Base-by-base conservation (phyloP, 768 basidiomycete species). In the Mycena olivaceomarginata region DNA sequence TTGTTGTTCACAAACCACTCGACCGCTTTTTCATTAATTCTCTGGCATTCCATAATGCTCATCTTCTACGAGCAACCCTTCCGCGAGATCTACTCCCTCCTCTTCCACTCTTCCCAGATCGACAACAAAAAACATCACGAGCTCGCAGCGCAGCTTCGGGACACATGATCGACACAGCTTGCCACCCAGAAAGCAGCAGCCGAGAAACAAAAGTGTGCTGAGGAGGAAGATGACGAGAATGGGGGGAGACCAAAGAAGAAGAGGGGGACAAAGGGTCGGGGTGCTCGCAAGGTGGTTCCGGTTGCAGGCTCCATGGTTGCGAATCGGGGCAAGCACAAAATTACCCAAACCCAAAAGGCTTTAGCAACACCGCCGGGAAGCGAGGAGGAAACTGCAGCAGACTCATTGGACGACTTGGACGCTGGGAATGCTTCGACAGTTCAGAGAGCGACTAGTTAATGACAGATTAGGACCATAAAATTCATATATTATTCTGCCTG, bases 21-120 rank as follows among this genome's bases (percentile, higher is more conserved):
- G 57, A 74, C 15, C 75, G 78, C 10, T 84, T 56, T 53, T 51
- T 84, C 25, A 51, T 84, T 56, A 84, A 83, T 53, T 69, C 78
- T 48, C 81, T 79, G 41, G 79, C 82, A 31, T 70, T 80, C 62
- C 31, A 31, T 31, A 31, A 31, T 31, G 31, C 31, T 31, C 31
- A 31, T 31, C 31, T 31, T 31, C 31, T 73, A 13, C 72, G 72
- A 8, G 73, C 66, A 20, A 51, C 66, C 4, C 73, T 75, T 53
- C 73, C 73, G 9, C 39, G 59, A 40, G 11, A 48, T 22, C 43
- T 71, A 15, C 5, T 59, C 9, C 60, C 70, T 10, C 70, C 70
- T 16, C 37, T 71, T 18, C 70, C 70, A 2, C 59, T 71, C 43
- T 71, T 62, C 25, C 37, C 31, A n/a, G 25, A 71, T 41, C 25